Conservation (phyloP, 176 grass and related monocot genomes). For the Juncus effusus region DNA sequence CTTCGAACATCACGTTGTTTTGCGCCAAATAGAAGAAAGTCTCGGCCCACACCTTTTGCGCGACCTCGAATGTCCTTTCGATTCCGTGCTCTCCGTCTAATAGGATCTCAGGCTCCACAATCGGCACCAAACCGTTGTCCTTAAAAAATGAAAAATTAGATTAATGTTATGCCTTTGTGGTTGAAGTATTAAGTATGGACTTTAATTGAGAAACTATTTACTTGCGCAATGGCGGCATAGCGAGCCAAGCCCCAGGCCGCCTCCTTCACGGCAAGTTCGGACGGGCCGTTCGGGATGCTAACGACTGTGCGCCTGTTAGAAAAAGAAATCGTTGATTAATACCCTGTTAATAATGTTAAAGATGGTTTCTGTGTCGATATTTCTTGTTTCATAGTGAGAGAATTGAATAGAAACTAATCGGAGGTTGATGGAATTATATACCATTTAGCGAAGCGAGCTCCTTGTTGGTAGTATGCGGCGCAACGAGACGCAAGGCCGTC, state of each 20-base stretch:
- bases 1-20: slow-evolving; percentile 89
- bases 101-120: slow-evolving; percentile 95
- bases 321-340: neutral
- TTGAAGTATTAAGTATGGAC: neutral
- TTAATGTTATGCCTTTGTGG: neutral
- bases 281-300: slow-evolving; percentile 93
- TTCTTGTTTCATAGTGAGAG: too few species aligned
- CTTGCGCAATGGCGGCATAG: slow-evolving; percentile 93
- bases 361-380: too few species aligned
- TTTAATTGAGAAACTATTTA: slow-evolving; percentile 22
- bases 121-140: slow-evolving; percentile 97
- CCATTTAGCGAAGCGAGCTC: slow-evolving; percentile 98
- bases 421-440: slow-evolving; percentile 27
- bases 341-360: slow-evolving; percentile 17
- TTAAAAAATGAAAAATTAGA: slow-evolving; percentile 23
- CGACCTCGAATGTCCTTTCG: slow-evolving; percentile 83
- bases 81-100: slow-evolving; percentile 84
- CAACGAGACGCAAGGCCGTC: slow-evolving; percentile 93
- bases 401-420: too few species aligned
- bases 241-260: slow-evolving; percentile 96
- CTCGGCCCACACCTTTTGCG: slow-evolving; percentile 88
- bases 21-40: slow-evolving; percentile 80
- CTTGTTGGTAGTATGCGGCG: slow-evolving; percentile 92
- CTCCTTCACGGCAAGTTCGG: slow-evolving; percentile 92
- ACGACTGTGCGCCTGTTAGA: slow-evolving; percentile 83